Evolutionary conservation across 768 basidiomycete genomes (phyloP).

Genomic region (Trametes sanguinea): DNA sequence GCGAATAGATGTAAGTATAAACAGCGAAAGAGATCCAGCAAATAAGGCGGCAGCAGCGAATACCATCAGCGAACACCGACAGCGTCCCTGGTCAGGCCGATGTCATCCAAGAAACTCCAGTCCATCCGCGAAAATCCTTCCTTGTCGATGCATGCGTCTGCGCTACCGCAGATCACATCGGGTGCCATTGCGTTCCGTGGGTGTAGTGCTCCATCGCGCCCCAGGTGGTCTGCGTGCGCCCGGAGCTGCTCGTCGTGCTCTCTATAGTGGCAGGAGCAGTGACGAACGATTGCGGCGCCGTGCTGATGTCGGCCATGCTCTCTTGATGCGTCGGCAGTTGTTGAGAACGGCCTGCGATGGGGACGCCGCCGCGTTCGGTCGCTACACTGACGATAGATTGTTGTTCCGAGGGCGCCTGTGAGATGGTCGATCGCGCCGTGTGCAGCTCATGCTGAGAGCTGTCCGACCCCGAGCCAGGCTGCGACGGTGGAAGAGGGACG

Average conservation of each 20-base stretch:
- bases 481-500: constrained; percentile 19
- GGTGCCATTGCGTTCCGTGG: constrained; percentile 18
- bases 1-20: constrained; percentile 24
- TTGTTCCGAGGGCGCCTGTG: constrained; percentile 23
- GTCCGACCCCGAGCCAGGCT: constrained; percentile 6
- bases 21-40: constrained; percentile 17
- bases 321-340: constrained; percentile 20
- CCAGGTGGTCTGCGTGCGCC: constrained; percentile 51
- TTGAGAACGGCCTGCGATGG: constrained; percentile 30
- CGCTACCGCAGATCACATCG: constrained; percentile 1
- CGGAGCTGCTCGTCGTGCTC: constrained; percentile 55
- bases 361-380: constrained; percentile 27
- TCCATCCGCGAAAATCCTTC: not conserved
- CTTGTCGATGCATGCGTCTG: not conserved
- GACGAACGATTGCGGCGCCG: constrained; percentile 67
- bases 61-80: not conserved
- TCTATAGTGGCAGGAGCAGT: constrained; percentile 63
- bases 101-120: constrained; percentile 4
- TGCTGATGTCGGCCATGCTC: constrained; percentile 65
- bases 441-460: constrained; percentile 19
- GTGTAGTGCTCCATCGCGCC: constrained; percentile 40
- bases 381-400: constrained; percentile 20
- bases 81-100: not conserved
- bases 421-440: constrained; percentile 29
- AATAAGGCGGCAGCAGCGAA: not conserved